Evolutionary conservation across 352 stramenopile genomes (phyloP).

Genomic region (Thraustochytrium sp.): DNA sequence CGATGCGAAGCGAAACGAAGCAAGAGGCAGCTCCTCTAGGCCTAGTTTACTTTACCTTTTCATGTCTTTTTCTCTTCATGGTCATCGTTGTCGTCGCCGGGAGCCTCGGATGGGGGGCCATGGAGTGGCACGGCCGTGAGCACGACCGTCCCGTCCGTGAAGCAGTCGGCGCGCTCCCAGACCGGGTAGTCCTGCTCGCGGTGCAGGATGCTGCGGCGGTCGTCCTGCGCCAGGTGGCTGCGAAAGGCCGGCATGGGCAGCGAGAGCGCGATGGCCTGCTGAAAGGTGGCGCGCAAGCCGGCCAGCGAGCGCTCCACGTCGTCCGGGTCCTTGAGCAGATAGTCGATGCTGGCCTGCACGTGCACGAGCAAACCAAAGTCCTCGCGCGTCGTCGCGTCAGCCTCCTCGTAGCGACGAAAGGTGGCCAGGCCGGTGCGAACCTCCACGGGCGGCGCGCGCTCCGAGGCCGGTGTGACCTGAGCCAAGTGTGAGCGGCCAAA

Average conservation of each 20-base stretch:
- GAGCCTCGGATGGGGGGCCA: no score
- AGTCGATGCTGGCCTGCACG: background rate
- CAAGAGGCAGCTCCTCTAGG: no score
- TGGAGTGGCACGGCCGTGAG: no score
- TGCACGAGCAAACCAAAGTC: background rate
- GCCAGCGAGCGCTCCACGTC: background rate
- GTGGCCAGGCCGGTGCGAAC: background rate
- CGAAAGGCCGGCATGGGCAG: background rate
- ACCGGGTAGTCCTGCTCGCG: background rate
- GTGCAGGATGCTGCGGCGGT: background rate
- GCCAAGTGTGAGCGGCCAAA: background rate
- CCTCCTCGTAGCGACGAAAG: background rate
- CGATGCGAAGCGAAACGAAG: no score
- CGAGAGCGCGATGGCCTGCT: background rate
- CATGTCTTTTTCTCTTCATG: no score
- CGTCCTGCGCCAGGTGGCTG: background rate
- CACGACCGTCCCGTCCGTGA: background rate
- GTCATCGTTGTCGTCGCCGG: no score
- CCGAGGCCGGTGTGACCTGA: conserved; percentile 3
- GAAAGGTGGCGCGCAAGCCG: background rate
- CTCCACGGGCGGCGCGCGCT: background rate
- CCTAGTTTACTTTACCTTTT: no score
- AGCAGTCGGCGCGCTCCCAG: background rate
- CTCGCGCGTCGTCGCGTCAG: background rate
- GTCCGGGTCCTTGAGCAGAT: conserved; percentile 19